Base-by-base conservation (phyloP, 2,329 filamentous ascomycete species). In the Fusarium nematophilum region DNA sequence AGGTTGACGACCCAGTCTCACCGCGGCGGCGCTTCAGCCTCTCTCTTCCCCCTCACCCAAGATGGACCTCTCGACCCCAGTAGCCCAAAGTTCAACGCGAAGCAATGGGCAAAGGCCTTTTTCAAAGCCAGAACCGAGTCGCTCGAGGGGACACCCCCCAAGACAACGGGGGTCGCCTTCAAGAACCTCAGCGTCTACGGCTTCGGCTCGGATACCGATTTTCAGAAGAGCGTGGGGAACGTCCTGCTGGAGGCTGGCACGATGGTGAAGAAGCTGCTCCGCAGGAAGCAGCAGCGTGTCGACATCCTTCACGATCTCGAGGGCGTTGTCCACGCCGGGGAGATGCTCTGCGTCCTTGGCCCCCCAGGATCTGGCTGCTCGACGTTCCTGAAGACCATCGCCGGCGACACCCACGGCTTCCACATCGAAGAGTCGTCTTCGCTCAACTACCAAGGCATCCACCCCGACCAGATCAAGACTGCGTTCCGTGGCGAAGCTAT, bases 401-500 rank as follows among this genome's bases (percentile, higher is more conserved):
- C 90, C 2, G 90, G 91, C 53, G 90, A 94, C 74, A 91, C 88
- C 5, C 87, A 91, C 62, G 91, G 91, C 29, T 87, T 93, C 60
- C 85, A 83, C 65, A 79, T 93, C 13, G 88, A 90, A 43, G 76
- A 87, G 13, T 75, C 79, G 14, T 87, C 89, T 0, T 84, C 89
- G 55, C 83, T 94, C 69, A 92, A 94, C 77, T 94, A 93, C 70
- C 89, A 60, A 6, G 56, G 86, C 59, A 81, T 90, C 64, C 78
- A 83, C 2, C 82, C 89, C 47, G 76, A 89, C 64, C 83, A 90
- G 69, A 93, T 93, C 89, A 84, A 88, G 73, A 84, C 83, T 5
- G 80, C 84, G 52, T 92, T 92, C 76, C 86, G 89, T 15, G 90
- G 91, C 55, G 91, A 94, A 75, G 89, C 89, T 50, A 92, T 93